These are phyloP conservation scores for Escovopsis sp. DNA, from an alignment of 2,329 filamentous ascomycete species.

Conservation along the genomic window DNA sequence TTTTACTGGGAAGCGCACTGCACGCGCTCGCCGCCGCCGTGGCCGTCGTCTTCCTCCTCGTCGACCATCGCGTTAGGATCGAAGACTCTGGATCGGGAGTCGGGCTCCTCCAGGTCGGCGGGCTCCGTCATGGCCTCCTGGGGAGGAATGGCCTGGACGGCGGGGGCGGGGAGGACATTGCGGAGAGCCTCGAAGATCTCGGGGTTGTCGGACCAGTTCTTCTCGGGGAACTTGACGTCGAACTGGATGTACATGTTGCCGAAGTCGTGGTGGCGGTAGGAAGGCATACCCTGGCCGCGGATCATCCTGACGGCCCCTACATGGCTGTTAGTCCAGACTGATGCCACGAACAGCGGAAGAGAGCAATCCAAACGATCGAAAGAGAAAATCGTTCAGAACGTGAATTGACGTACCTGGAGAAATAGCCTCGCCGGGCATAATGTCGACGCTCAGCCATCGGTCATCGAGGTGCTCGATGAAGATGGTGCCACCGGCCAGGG, in stretches of 20 bases:
- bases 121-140: constrained; percentile 83
- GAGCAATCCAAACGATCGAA: too few species aligned
- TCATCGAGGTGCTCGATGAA: constrained; percentile 96
- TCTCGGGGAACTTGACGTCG: constrained; percentile 89
- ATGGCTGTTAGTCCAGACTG: constrained; percentile 5
- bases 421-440: constrained; percentile 88
- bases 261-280: constrained; percentile 82
- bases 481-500: constrained; percentile 79
- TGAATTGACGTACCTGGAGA: constrained; percentile 55
- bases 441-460: constrained; percentile 86
- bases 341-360: not conserved
- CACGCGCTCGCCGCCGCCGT: constrained; percentile 62
- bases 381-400: too few species aligned
- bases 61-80: constrained; percentile 46
- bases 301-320: constrained; percentile 84
- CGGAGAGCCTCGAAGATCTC: constrained; percentile 68
- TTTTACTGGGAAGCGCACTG: constrained; percentile 78
- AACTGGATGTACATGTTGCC: constrained; percentile 98
- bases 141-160: constrained; percentile 52
- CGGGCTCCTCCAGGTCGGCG: constrained; percentile 74
- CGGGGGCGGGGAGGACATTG: constrained; percentile 62
- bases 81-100: constrained; percentile 54
- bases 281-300: constrained; percentile 94
- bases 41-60: constrained; percentile 65
- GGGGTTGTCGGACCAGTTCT: constrained; percentile 50